These are phyloP conservation scores for Boletus fagicola DNA, from an alignment of 768 basidiomycete genomes.

Conservation along the genomic window DNA sequence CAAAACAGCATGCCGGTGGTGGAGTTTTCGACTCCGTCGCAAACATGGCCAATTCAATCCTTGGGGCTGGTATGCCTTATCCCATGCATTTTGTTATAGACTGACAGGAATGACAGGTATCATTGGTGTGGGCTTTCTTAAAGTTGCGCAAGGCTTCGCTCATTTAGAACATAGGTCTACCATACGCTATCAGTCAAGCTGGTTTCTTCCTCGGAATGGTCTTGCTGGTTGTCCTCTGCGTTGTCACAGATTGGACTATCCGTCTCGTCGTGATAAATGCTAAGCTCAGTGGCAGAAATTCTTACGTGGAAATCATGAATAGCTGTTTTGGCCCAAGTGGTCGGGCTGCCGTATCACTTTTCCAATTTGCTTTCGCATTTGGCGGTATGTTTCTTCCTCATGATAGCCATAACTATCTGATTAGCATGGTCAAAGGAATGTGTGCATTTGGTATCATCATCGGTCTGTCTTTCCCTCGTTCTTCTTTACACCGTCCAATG, in stretches of 20 bases:
- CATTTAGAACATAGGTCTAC: slow-evolving; percentile 58
- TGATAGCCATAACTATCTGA: slow-evolving; percentile 1
- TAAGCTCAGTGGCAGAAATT: slow-evolving; percentile 88
- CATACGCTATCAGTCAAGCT: slow-evolving; percentile 92
- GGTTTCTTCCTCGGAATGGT: slow-evolving; percentile 87
- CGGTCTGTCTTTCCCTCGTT: slow-evolving; percentile 33
- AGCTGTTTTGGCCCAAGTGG: slow-evolving; percentile 89
- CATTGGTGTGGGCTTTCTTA: slow-evolving; percentile 50
- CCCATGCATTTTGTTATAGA: slow-evolving; percentile 8
- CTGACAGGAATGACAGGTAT: slow-evolving; percentile 48
- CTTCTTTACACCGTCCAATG: neutral
- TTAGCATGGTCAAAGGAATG: slow-evolving; percentile 62
- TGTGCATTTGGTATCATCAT: slow-evolving; percentile 98
- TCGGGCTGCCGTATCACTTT: slow-evolving; percentile 92
- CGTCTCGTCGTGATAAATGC: slow-evolving; percentile 94
- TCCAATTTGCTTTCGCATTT: slow-evolving; percentile 97
- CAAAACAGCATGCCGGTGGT: slow-evolving; percentile 65
- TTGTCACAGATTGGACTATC: slow-evolving; percentile 96
- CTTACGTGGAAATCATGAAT: slow-evolving; percentile 94
- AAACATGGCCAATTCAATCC: slow-evolving; percentile 95
- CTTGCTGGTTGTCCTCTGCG: slow-evolving; percentile 77
- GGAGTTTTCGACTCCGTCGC: slow-evolving; percentile 77
- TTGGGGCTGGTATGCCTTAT: slow-evolving; percentile 74
- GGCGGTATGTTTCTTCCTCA: slow-evolving; percentile 59
- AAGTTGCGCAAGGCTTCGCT: neutral